phyloP scores from a whole-genome alignment of 2,329 filamentous ascomycete species.

The Neonectria coccinea region DNA sequence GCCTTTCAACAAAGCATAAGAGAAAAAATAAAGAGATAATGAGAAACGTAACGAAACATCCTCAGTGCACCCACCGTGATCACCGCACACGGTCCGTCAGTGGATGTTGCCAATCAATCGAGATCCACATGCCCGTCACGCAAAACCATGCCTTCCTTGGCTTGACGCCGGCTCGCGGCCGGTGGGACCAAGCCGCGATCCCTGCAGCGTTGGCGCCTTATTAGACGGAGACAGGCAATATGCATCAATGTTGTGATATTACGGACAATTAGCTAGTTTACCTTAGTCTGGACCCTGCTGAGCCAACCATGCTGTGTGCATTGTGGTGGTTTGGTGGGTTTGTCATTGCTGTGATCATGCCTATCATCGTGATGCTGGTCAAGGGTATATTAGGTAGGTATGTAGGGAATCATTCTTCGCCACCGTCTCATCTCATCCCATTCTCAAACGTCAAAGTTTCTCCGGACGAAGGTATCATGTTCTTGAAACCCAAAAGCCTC shows the following conservation, averaged over 20 bases:
- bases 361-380: neutral
- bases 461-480: neutral
- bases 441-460: neutral
- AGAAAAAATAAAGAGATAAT: neutral
- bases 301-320: neutral
- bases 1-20: neutral
- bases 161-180: conserved; percentile 41
- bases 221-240: conserved; percentile 6
- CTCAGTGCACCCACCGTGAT: conserved; percentile 37
- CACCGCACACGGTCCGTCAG: conserved; percentile 40
- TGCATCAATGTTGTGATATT: neutral
- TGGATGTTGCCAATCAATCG: conserved; percentile 41
- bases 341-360: neutral
- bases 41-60: conserved; percentile 4
- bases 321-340: neutral
- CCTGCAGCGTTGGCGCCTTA: conserved; percentile 34
- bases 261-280: neutral
- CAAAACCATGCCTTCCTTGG: conserved; percentile 35
- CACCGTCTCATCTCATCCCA: neutral
- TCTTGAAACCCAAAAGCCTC: neutral
- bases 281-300: neutral
- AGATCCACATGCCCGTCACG: conserved; percentile 43
- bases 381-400: too few relatives aligned
- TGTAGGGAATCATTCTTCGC: neutral
- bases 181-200: conserved; percentile 37